phyloP scores from a whole-genome alignment of 1,139 yeast species.

The Diutina sp. region DNA sequence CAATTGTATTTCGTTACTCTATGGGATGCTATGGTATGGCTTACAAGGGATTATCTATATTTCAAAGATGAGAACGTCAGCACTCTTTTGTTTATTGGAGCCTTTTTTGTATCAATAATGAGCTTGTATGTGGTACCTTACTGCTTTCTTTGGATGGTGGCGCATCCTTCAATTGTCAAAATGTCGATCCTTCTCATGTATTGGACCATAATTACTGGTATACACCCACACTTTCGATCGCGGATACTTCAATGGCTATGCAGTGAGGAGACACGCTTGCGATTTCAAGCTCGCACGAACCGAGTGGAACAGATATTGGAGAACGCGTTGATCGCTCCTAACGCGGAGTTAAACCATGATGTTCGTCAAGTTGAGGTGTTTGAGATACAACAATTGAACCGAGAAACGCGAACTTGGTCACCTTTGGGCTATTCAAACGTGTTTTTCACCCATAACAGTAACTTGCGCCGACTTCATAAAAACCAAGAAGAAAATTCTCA shows the following conservation, averaged over 20 bases:
- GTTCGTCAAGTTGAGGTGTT: slow-evolving; percentile 44
- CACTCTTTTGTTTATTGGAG: slow-evolving; percentile 32
- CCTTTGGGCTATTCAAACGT: slow-evolving; percentile 41
- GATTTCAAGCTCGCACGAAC: slow-evolving; percentile 32
- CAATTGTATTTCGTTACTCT: slow-evolving; percentile 56
- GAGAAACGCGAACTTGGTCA: slow-evolving; percentile 45
- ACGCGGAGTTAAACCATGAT: slow-evolving; percentile 10
- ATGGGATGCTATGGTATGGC: slow-evolving; percentile 43
- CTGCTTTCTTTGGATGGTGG: slow-evolving; percentile 15
- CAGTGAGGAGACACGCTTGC: slow-evolving; percentile 50
- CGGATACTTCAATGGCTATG: slow-evolving; percentile 29
- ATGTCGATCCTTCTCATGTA: slow-evolving; percentile 21
- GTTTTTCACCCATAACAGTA: slow-evolving; percentile 33
- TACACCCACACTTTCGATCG: slow-evolving; percentile 46
- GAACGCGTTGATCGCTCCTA: slow-evolving; percentile 11
- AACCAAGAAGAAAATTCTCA: background rate
- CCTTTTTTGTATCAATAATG: slow-evolving; percentile 15
- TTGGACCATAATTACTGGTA: slow-evolving; percentile 37
- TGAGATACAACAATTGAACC: slow-evolving; percentile 53
- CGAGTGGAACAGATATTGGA: slow-evolving; percentile 27
- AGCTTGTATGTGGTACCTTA: slow-evolving; percentile 21
- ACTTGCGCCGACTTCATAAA: slow-evolving; percentile 10
- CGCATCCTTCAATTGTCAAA: slow-evolving; percentile 17
- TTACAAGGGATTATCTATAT: slow-evolving; percentile 46
- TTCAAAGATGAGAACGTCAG: slow-evolving; percentile 55